Percentiles rank a stretch among this genome's conserved stretches.
Evolutionary conservation across 2,329 filamentous ascomycete species (phyloP).

Genomic region (Venturia aucupariae): DNA sequence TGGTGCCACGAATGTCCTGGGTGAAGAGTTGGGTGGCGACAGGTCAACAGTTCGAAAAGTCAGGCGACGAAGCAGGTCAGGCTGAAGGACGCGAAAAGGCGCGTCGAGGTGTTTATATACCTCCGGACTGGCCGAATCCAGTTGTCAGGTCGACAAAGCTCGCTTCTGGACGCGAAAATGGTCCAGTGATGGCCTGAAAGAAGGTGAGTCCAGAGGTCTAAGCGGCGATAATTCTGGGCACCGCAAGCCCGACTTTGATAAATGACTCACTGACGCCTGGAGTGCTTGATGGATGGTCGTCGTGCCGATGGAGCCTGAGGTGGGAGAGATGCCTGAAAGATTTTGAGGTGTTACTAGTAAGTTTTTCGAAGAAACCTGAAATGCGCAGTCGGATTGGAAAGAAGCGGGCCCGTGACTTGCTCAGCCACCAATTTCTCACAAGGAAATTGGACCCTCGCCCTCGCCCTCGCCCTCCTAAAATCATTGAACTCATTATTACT

Average conservation of each 20-base stretch:
- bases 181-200: background rate
- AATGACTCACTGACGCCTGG: conserved; percentile 8
- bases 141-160: background rate
- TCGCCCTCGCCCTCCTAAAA: too few species aligned
- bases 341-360: too few species aligned
- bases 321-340: background rate
- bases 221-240: background rate
- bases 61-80: background rate
- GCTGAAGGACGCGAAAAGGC: background rate
- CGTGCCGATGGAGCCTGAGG: background rate
- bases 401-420: background rate
- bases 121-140: background rate
- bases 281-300: background rate
- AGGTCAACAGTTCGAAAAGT: background rate
- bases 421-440: background rate
- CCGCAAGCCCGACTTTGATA: background rate
- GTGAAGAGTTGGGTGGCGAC: background rate
- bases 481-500: too few species aligned
- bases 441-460: background rate
- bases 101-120: conserved; percentile 4
- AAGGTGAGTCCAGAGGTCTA: background rate
- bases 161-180: background rate
- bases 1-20: background rate
- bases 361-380: too few species aligned
- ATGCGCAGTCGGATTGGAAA: background rate